phyloP scores from a whole-genome alignment of 352 stramenopile species.

The Pythium myriotylum region DNA sequence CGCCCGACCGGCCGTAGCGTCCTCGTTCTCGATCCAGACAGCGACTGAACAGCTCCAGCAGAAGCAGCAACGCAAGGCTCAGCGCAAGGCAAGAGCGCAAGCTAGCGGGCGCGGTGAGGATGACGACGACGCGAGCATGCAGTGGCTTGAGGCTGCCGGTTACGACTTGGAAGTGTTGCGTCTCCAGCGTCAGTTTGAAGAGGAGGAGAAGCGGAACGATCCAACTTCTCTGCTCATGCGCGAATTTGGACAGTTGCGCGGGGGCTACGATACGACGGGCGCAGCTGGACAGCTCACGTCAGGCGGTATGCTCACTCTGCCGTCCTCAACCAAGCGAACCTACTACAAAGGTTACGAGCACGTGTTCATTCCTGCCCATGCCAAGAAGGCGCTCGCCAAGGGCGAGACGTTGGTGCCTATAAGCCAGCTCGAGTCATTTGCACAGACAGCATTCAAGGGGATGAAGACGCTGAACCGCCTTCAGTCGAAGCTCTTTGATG shows the following conservation, averaged over 20 bases:
- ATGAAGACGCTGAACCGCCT: slow-evolving; percentile 95
- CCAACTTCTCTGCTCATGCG: slow-evolving; percentile 75
- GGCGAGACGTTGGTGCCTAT: slow-evolving; percentile 72
- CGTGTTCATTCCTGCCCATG: slow-evolving; percentile 77
- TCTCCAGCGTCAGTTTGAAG: slow-evolving; percentile 68
- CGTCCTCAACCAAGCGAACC: slow-evolving; percentile 66
- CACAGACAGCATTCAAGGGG: slow-evolving; percentile 76
- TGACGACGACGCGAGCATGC: slow-evolving; percentile 40
- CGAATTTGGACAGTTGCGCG: slow-evolving; percentile 70
- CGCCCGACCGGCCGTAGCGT: slow-evolving; percentile 32
- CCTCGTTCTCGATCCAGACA: slow-evolving; percentile 71
- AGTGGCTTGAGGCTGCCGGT: slow-evolving; percentile 76
- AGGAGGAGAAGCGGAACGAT: slow-evolving; percentile 60
- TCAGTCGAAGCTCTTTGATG: slow-evolving; percentile 97
- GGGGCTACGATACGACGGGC: slow-evolving; percentile 68
- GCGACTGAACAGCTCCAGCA: slow-evolving; percentile 41
- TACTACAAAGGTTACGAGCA: slow-evolving; percentile 85
- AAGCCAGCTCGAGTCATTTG: slow-evolving; percentile 64
- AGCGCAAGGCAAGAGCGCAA: slow-evolving; percentile 34
- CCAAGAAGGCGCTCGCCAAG: slow-evolving; percentile 57
- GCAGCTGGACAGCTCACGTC: slow-evolving; percentile 67
- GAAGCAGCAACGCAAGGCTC: slow-evolving; percentile 60
- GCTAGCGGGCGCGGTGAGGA: slow-evolving; percentile 21
- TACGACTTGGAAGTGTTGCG: slow-evolving; percentile 82
- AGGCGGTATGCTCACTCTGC: slow-evolving; percentile 54